Evolutionary conservation across 225 moss, liverwort and hornwort genomes (phyloP).

Genomic region (Thuidium tamariscinum): DNA sequence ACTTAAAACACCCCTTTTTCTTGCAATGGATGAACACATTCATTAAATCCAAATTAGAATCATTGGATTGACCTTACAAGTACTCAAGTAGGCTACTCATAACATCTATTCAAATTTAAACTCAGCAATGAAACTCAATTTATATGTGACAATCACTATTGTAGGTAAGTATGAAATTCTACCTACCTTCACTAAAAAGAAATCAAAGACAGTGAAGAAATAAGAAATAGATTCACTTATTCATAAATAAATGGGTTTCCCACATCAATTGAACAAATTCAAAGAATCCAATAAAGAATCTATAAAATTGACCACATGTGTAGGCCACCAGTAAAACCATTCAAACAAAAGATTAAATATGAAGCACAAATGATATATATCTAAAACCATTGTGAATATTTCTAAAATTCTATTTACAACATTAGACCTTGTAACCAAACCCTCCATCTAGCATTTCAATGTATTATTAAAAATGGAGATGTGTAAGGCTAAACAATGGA

Average conservation of each 20-base stretch:
- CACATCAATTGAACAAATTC: neutral
- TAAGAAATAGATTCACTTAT: neutral
- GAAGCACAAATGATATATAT: neutral
- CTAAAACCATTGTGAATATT: neutral
- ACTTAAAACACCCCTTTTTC: too few relatives aligned
- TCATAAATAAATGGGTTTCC: neutral
- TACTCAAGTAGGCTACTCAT: neutral
- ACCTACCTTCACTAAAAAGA: too few relatives aligned
- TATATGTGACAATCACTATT: too few relatives aligned
- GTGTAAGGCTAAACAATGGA: neutral
- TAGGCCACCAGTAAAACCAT: too few relatives aligned
- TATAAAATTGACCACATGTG: neutral
- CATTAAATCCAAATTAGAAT: neutral
- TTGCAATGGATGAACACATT: neutral
- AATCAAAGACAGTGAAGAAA: neutral
- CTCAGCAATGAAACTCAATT: neutral
- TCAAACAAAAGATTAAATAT: neutral
- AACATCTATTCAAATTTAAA: neutral
- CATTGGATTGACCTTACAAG: neutral
- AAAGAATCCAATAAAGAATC: neutral
- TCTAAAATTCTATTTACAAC: neutral
- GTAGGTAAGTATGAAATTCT: too few relatives aligned
- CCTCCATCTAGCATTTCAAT: neutral
- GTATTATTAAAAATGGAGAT: too few relatives aligned
- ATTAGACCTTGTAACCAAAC: rapidly evolving